Evolutionary conservation across 805 yeast species (phyloP), one percentile per base, ranked within the genome.

Genomic region (Ogataea methylovora): DNA sequence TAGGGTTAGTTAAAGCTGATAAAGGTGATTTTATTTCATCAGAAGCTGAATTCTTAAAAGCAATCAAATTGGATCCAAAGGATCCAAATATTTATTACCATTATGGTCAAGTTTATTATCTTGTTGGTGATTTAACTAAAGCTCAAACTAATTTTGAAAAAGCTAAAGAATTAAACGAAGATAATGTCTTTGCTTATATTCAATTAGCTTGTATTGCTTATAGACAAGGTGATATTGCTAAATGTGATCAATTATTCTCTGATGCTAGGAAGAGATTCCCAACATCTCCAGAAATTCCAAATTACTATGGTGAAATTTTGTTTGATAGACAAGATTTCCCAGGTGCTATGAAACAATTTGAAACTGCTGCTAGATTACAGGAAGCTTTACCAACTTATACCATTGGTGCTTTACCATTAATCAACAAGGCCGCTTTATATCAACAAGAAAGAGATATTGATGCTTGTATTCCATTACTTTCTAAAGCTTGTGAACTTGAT

Each of bases 281-380:
- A 47, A 73, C 88, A 17, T 73, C 83, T 34, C 85, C 97, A 36
- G 96, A 86, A 60, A 82, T 87, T 48, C 94, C 92, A 65, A 88
- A 86, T 67, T 92, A 87, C 63, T 87, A 79, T 55, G 98, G 97
- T 53, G 98, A 92, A 66, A 80, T 90, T 33, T 70, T 90, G 51
- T 79, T 84, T 42, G 97, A 90, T 56, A 72, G 72, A 49, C 82
- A 81, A 54, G 85, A 84, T 48, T 62, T 73, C 37, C 70, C 58
- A 21, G 80, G 72, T 41, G 96, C 97, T 38, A 60, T 76, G 40
- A 76, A 76, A 53, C 88, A 86, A 64, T 90, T 87, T 56, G 95
- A 88, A 43, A 72, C 75, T 49, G 86, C 97, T 36, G 79, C 79
- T 36, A 77, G 84, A 59, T 69, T 92, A 53, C 97, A 90, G 66